Evolutionary conservation across 805 yeast genomes (phyloP), one percentile per base, ranked within the genome.

Genomic region (Monosporozyma yasuniensis): DNA sequence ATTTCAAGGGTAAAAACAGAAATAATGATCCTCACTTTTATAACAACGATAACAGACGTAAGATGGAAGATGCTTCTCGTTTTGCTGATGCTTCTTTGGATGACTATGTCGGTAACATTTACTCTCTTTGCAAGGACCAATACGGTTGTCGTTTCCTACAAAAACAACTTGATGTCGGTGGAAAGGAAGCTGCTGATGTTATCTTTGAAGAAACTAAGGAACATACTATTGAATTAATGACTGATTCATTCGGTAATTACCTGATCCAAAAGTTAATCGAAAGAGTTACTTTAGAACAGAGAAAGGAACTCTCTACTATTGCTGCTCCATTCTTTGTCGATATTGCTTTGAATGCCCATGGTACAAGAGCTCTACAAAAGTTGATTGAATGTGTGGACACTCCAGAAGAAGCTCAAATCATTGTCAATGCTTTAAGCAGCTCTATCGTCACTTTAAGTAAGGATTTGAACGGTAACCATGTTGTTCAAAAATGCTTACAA

Each of bases 241-340:
- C 74, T 50, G 96, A 90, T 66, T 96, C 98, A 5, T 93, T 93
- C 71, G 99, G 99, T n/a, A 93, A 93, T 66, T 93, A 93, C 61
- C 72, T 93, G 61, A 80, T 95, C 56, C 99, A 93, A 68, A 93
- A 91, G 66, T 69, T 93, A 50, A 74, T 93, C 55, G 97, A 90
- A 63, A 78, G 81, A 55, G 84, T 89, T 23, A 71, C 76, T 35
- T 73, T 75, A 37, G 83, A 76, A 52, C 95, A 91, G 68, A 74
- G 96, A 52, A 72, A 85, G 12, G 67, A 73, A 14, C 67, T 93
- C 44, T 84, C 91, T 28, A 72, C 77, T 53, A 81, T 81, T 55
- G 87, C 95, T 4, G 75, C 89, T 2, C 79, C 85, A 2, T 81
- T 81, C 41, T 77, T 90, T 60, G 82, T 86, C 41, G 72, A 83